phyloP scores from a whole-genome alignment of 2,329 filamentous ascomycete genomes.

The Dactylellina cionopaga region DNA sequence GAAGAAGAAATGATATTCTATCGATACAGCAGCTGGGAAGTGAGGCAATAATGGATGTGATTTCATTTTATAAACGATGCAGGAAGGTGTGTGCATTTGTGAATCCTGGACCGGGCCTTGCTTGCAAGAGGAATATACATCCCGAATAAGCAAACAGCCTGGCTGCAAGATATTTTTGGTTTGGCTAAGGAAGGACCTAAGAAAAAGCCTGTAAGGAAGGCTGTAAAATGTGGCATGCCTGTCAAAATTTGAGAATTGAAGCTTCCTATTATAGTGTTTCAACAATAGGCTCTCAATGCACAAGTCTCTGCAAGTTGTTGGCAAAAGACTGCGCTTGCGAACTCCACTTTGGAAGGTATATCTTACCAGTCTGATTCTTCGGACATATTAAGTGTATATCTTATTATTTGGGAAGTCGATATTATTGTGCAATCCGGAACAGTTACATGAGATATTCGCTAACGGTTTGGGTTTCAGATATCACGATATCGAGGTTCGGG shows the following conservation, averaged over 20 bases:
- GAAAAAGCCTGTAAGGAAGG: constrained; percentile 49
- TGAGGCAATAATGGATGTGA: constrained; percentile 40
- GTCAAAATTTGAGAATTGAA: constrained; percentile 24
- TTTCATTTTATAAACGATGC: constrained; percentile 7
- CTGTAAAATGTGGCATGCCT: constrained; percentile 40
- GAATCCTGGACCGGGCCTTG: constrained; percentile 2
- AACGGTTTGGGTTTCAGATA: too few species aligned
- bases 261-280: constrained; percentile 43
- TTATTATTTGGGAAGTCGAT: neutral
- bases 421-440: neutral
- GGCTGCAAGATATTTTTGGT: constrained; percentile 12
- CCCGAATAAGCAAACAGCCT: constrained; percentile 30
- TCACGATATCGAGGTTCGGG: neutral
- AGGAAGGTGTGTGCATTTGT: constrained; percentile 36
- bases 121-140: constrained; percentile 3
- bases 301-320: constrained; percentile 3
- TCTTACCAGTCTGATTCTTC: neutral
- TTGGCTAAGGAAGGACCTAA: constrained; percentile 39
- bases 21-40: constrained; percentile 20
- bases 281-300: constrained; percentile 14
- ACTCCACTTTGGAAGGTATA: neutral
- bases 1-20: constrained; percentile 46
- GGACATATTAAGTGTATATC: neutral
- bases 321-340: neutral
- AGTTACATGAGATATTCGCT: neutral